Base-by-base conservation (phyloP, 2,329 filamentous ascomycete species). In the Periconia sp. region DNA sequence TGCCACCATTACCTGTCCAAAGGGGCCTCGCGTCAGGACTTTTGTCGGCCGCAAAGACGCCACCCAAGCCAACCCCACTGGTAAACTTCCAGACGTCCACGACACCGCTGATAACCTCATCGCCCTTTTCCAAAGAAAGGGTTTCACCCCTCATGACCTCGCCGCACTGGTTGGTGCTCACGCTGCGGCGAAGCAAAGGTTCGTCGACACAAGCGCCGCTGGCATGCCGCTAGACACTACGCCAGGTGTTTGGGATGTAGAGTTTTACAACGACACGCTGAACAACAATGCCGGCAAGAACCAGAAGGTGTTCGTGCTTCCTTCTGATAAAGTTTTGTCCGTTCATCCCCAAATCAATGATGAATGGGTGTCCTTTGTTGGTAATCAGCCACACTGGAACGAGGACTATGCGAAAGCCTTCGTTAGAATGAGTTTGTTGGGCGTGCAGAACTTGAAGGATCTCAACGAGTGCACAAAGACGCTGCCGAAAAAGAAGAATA, bases 81-180 rank as follows among this genome's bases (percentile, higher is more conserved):
- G 76, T 6, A 73, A 78, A 35, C 74, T 85, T 8, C 81, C 82
- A 0, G 62, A 71, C 31, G 71, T 74, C 0, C 69, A 73, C 42
- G 71, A 73, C 44, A 53, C 68, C 15, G 77, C 78, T 19, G 69
- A 77, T 31, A 70, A 66, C 13, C 70, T 83, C 41, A 74, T 82
- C 50, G 58, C 69, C 3, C 71, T 81, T 8, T 84, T 83, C 64
- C 54, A 62, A 30, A 75, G 74, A 56, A 83, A 84, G 68, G 81
- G 80, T 2, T 79, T 84, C 68, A 69, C 68, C 9, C 67, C 79
- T 1, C 66, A 69, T 27, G 82, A 82, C 49, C 75, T 85, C 3
- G 77, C 80, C 2, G 81, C 82, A 1, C 76, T 85, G 1, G 60
- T 85, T 2, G 82, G 83, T 49, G 81, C 82, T 0, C 82, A 85